A percentile compares a stretch with the other conserved stretches of the same genome.
phyloP scores from a whole-genome alignment of 2,329 filamentous ascomycete genomes.

The Alternaria viburni region DNA sequence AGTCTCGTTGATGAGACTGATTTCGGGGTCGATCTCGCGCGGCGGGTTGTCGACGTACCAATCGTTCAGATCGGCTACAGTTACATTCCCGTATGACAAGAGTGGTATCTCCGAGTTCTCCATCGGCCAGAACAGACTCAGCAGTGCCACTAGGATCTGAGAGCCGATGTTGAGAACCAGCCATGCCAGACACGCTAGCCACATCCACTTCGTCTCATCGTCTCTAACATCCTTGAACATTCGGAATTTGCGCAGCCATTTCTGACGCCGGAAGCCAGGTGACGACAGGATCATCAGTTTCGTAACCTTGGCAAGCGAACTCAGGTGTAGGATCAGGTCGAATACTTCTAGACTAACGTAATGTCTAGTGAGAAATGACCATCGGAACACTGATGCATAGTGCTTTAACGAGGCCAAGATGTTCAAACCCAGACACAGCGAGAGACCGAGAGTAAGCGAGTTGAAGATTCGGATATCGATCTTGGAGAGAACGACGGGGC shows the following conservation, averaged over 20 bases:
- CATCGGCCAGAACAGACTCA: constrained; percentile 45
- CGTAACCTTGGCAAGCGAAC: constrained; percentile 39
- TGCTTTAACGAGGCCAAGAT: constrained; percentile 42
- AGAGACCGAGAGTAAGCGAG: constrained; percentile 41
- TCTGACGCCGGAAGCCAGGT: constrained; percentile 35
- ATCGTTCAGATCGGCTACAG: constrained; percentile 29
- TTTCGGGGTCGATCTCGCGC: neutral
- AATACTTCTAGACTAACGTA: constrained; percentile 44
- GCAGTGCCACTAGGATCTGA: constrained; percentile 41
- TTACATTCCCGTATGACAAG: constrained; percentile 34
- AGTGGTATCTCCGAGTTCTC: constrained; percentile 37
- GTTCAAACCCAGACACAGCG: constrained; percentile 44
- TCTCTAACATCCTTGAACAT: constrained; percentile 41
- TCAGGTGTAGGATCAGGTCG: constrained; percentile 42
- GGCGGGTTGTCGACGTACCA: constrained; percentile 25
- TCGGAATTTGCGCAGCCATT: constrained; percentile 28
- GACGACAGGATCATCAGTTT: constrained; percentile 45
- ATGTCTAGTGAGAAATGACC: constrained; percentile 41
- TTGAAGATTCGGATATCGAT: constrained; percentile 41
- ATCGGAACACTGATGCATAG: constrained; percentile 42
- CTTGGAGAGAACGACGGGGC: constrained; percentile 33
- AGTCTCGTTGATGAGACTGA: constrained; percentile 14
- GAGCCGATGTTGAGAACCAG: constrained; percentile 42
- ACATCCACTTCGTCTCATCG: constrained; percentile 42
- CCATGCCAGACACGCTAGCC: constrained; percentile 43